Evolutionary conservation across 2,329 filamentous ascomycete genomes (phyloP).

Genomic region (Drechslerella coelobrocha): DNA sequence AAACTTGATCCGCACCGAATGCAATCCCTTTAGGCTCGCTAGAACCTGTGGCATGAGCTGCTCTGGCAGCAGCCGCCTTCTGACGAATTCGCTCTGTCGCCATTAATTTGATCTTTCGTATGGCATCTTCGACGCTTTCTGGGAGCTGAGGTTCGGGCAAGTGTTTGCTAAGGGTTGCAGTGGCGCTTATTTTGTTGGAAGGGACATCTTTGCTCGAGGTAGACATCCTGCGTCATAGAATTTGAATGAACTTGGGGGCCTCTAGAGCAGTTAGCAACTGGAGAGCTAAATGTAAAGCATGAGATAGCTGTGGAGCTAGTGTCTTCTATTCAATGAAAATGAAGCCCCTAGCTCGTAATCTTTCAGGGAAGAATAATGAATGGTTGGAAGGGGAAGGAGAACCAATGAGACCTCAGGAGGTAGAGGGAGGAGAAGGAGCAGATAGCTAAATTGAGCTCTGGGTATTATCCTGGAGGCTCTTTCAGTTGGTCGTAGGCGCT

Average conservation of each 20-base stretch:
- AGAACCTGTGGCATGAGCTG: not conserved
- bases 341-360: conserved; percentile 7
- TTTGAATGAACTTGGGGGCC: not conserved
- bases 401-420: conserved; percentile 12
- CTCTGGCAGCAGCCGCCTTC: conserved; percentile 24
- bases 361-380: not conserved
- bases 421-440: conserved; percentile 18
- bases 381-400: not conserved
- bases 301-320: conserved; percentile 5
- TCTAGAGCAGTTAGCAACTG: not conserved
- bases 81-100: conserved; percentile 42
- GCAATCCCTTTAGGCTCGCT: not conserved
- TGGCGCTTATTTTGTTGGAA: not conserved
- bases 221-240: conserved; percentile 4
- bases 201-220: conserved; percentile 5
- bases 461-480: conserved; percentile 40
- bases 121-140: conserved; percentile 35
- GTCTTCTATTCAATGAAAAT: conserved; percentile 39
- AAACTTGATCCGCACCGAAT: not conserved
- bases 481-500: conserved; percentile 4
- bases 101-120: conserved; percentile 41
- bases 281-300: not conserved
- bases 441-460: conserved; percentile 22
- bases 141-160: not conserved
- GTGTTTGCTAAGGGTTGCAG: not conserved